These are phyloP conservation scores for Fraxinus albicans DNA, from an alignment of 305 asterid genomes.

Conservation along the genomic window DNA sequence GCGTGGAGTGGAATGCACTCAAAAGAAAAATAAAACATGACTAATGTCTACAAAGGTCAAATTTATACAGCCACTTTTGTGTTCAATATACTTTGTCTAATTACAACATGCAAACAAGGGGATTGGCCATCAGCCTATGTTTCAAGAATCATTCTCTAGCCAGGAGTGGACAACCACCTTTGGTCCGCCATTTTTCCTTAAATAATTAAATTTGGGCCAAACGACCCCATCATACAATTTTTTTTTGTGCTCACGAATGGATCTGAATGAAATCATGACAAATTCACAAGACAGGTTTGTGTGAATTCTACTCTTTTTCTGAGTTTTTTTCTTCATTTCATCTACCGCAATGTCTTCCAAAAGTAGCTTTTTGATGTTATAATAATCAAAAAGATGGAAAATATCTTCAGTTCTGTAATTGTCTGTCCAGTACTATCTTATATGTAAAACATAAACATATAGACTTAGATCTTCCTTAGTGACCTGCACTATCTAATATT, in stretches of 20 bases:
- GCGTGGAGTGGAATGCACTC: constrained; percentile 50
- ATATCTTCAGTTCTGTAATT: neutral
- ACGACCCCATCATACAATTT: neutral
- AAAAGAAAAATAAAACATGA: constrained; percentile 30
- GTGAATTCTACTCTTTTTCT: constrained; percentile 20
- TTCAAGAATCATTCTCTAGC: neutral
- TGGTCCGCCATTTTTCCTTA: constrained; percentile 25
- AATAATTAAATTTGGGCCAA: neutral
- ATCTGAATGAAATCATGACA: constrained; percentile 23
- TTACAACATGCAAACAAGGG: constrained; percentile 33
- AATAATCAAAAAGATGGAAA: neutral
- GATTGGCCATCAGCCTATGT: constrained; percentile 13
- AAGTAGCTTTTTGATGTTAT: constrained; percentile 12
- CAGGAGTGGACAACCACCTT: constrained; percentile 18
- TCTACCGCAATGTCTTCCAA: constrained; percentile 16
- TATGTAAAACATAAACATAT: too few relatives aligned
- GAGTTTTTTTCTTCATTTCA: constrained; percentile 12
- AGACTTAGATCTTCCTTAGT: neutral
- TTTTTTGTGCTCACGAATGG: constrained; percentile 36
- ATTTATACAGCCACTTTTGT: constrained; percentile 38
- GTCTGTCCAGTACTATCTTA: too few relatives aligned
- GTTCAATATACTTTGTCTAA: constrained; percentile 19
- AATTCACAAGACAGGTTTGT: constrained; percentile 17
- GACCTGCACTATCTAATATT: neutral
- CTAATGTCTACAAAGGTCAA: constrained; percentile 30